Evolutionary conservation across 176 grass and related monocot genomes (phyloP), one percentile per base, ranked within the genome.

Genomic region (Zoysia pacifica): DNA sequence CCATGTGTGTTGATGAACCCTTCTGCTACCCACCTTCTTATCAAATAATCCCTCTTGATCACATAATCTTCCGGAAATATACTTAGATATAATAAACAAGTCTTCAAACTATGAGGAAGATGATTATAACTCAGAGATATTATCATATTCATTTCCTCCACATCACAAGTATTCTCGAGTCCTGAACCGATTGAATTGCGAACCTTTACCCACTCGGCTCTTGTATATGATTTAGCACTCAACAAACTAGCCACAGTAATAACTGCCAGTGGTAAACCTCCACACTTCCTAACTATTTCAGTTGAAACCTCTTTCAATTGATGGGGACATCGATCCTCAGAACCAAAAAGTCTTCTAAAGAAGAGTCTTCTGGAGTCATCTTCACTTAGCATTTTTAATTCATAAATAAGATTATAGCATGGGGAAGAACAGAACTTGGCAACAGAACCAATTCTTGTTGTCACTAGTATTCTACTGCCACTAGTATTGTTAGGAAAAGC

Each of bases 21-120:
- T 81, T 91, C 83, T 12, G 85, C 80, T 69, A 91, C 18, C 85
- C 89, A 91, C 58, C 62, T 87, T 76, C 79, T 91, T 72, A 91
- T 37, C 55, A 91, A 76, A 80, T 64, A 39, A 50, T 84, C 85
- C 69, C 80, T 80, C 11, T 20, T 36, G 49, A 87, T 84, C 51
- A 19, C 39, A 58, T 87, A 81, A 81, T 91, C 89, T 66, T 91
- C 89, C 16, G 74, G 85, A 80, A 80, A 91, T 51, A 91, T 76
- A 52, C 89, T 87, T 52, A 91, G 49, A 67, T 91, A 87, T 36
- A 91, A 20, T 51, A 87, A 76, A 39, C 89, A 91, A 15, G 89
- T 87, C 47, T 60, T 91, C 18, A 91, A 73, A 71, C 87, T 54
- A 16, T 20, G 59, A 75, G 85, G 80, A 83, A 87, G 81, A n/a